phyloP scores from a whole-genome alignment of 148 eudicot species.

The Rhododendron molle region DNA sequence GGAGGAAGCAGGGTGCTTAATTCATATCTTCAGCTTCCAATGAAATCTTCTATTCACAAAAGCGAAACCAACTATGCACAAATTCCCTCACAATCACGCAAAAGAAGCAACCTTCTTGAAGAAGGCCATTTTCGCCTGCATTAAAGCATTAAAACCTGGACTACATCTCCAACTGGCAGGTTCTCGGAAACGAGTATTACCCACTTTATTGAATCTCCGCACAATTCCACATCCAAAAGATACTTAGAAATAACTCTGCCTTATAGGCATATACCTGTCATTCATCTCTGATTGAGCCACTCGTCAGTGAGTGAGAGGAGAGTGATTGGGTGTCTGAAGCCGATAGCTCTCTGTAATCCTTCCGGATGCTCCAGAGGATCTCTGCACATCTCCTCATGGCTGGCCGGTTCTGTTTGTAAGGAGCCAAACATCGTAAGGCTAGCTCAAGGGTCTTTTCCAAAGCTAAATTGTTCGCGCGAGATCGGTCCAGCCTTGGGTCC shows the following conservation, averaged over 20 bases:
- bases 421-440: conserved; percentile 63
- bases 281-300: conserved; percentile 24
- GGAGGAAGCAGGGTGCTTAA: neutral
- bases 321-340: conserved; percentile 22
- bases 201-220: neutral
- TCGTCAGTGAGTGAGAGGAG: conserved; percentile 24
- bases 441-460: conserved; percentile 63
- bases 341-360: conserved; percentile 49
- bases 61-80: neutral
- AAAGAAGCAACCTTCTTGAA: neutral
- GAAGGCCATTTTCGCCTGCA: too few species aligned
- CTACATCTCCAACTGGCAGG: neutral
- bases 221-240: neutral
- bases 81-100: neutral
- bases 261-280: neutral
- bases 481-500: conserved; percentile 67
- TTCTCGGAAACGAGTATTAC: neutral
- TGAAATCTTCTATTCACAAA: neutral
- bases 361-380: conserved; percentile 77
- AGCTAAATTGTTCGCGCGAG: conserved; percentile 39
- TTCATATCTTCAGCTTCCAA: neutral
- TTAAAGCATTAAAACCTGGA: neutral
- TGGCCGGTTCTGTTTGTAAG: conserved; percentile 58
- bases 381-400: conserved; percentile 75
- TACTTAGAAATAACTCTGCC: neutral